phyloP scores from a whole-genome alignment of 2,329 filamentous ascomycete genomes.

The Cyanodermella asteris region DNA sequence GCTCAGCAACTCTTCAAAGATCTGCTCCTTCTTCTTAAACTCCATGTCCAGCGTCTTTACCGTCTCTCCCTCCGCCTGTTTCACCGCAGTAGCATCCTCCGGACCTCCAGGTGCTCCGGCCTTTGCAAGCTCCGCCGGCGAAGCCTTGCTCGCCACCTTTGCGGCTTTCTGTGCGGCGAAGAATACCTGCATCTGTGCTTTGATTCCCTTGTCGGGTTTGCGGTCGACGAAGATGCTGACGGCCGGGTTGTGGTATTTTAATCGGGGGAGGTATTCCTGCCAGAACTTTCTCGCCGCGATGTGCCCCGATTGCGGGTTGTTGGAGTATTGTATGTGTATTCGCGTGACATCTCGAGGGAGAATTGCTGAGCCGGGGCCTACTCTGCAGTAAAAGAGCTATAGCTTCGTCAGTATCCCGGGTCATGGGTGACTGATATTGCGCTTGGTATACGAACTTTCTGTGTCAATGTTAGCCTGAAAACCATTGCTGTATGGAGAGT shows the following conservation, averaged over 20 bases:
- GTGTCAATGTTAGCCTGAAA: too few relatives aligned
- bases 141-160: constrained; percentile 1
- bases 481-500: too few relatives aligned
- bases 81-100: constrained; percentile 16
- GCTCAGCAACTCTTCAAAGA: constrained; percentile 20
- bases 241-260: constrained; percentile 87
- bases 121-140: constrained; percentile 11
- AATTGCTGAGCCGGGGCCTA: constrained; percentile 64
- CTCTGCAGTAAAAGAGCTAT: constrained; percentile 53
- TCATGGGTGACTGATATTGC: too few relatives aligned
- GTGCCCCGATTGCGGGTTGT: constrained; percentile 19
- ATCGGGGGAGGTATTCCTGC: constrained; percentile 54
- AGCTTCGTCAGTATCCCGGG: too few relatives aligned
- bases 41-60: constrained; percentile 18
- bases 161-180: constrained; percentile 16
- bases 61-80: constrained; percentile 13
- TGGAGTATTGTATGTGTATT: constrained; percentile 22
- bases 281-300: constrained; percentile 57
- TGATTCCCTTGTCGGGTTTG: constrained; percentile 30
- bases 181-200: constrained; percentile 44
- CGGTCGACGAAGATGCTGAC: constrained; percentile 66
- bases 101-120: constrained; percentile 11
- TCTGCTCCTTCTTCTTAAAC: constrained; percentile 17
- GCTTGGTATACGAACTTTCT: too few relatives aligned
- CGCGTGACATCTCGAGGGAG: constrained; percentile 35